Base-by-base conservation (phyloP, 2,329 filamentous ascomycete species). In the Lecanicillium sp. region DNA sequence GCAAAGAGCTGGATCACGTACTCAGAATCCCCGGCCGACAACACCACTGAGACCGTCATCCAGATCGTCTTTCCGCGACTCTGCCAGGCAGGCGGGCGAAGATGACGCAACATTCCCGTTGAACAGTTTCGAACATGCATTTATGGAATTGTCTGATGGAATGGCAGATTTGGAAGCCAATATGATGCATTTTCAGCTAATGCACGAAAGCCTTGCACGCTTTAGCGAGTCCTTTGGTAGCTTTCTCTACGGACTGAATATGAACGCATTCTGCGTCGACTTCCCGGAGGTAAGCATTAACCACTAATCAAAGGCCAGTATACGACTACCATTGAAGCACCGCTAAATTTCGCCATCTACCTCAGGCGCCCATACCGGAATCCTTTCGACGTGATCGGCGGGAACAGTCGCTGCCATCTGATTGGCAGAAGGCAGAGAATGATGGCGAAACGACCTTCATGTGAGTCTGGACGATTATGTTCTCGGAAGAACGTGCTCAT, bases 221-320 rank as follows among this genome's bases (percentile, higher is more conserved):
- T 98, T 98, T 62, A 90, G 83, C 61, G 92, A 98, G 70, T 94
- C 85, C 55, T 98, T 98, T 61, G 88, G 88, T 1, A 87, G 84
- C 50, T 97, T 98, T 54, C 65, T 98, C 33, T 98, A 97, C 53
- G 92, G 92, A 2, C 62, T 98, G 58, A 97, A 97, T 57, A 96
- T 98, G 89, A 97, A 96, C 61, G 92, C 92, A 2, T 98, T 97
- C 59, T 97, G 90, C 59, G 89, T 97, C 22, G 92, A 98, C 60
- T 98, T 96, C 48, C 86, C 88, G 0, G 92, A 98, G 77, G 88
- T 88, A 64, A 37, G 58, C 11, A 25, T 25, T 25, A 7, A n/a
- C n/a, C n/a, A n/a, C n/a, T n/a, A n/a, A n/a, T n/a, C n/a, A n/a
- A n/a, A n/a, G n/a, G n/a, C n/a, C n/a, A n/a, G n/a, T n/a, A n/a